Percentiles rank a stretch among this genome's conserved stretches.
These are phyloP conservation scores for Coniochaeta prunicola DNA, from an alignment of 2,329 filamentous ascomycete species.

Conservation along the genomic window DNA sequence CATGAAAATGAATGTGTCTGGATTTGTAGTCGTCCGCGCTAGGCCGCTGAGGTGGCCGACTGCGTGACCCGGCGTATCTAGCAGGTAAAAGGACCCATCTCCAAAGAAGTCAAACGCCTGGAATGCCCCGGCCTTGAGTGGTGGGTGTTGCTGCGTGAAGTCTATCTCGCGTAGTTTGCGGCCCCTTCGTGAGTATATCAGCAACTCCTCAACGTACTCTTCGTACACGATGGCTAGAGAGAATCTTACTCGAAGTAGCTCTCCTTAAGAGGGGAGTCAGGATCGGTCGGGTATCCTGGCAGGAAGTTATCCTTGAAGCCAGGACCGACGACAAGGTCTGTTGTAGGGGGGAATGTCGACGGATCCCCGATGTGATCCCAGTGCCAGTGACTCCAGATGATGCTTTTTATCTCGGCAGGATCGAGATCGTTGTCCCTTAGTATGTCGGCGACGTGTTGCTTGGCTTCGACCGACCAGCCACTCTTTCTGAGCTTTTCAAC, in stretches of 20 bases:
- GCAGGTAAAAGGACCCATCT: conserved; percentile 20
- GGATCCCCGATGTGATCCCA: conserved; percentile 1
- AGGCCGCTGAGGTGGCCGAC: conserved; percentile 24
- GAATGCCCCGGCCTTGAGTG: conserved; percentile 12
- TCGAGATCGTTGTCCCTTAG: conserved; percentile 6
- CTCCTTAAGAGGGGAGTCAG: too few relatives aligned
- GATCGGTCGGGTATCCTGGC: too few relatives aligned
- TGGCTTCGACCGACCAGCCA: background rate
- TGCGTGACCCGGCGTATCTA: conserved; percentile 18
- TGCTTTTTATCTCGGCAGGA: conserved; percentile 2
- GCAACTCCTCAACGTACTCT: too few relatives aligned
- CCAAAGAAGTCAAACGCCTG: conserved; percentile 18
- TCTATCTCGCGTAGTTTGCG: conserved; percentile 1
- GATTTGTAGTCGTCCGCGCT: conserved; percentile 24
- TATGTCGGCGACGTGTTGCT: conserved; percentile 6
- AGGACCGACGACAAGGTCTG: background rate
- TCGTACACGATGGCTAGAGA: too few relatives aligned
- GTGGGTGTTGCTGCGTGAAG: background rate
- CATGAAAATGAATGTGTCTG: conserved; percentile 31
- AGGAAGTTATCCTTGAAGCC: background rate
- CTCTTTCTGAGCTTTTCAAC: background rate
- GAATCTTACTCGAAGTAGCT: too few relatives aligned
- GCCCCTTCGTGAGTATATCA: too few relatives aligned
- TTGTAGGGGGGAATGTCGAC: background rate
- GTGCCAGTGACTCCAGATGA: conserved; percentile 2